Base-by-base conservation (phyloP, 2,329 filamentous ascomycete genomes). In the Neospermospora avenae region DNA sequence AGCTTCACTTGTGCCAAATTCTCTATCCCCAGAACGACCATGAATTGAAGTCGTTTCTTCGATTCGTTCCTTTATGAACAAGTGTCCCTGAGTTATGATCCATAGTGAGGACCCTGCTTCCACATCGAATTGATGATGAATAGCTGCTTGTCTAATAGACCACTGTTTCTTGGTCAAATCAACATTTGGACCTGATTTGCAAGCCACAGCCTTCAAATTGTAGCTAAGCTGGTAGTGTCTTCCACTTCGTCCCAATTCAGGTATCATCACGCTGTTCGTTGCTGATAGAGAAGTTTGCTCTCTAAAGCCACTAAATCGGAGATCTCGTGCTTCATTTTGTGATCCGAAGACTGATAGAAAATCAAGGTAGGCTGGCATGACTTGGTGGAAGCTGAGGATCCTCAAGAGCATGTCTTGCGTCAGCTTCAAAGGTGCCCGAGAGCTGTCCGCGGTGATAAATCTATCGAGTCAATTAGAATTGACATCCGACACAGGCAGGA, bases 71-170 rank as follows among this genome's bases (percentile, higher is more conserved):
- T 74, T 67, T 11, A 76, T 58, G 14, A 67, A 65, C 4, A 59
- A 52, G 2, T 67, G 63, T 0, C 74, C 76, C 48, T 76, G 75
- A 0, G 73, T 73, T 0, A 77, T 65, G 5, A 80, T 71, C 78
- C 78, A 80, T 2, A 78, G 54, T 0, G 74, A 67, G 1, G 68
- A 75, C 0, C 75, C 69, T 3, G 49, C 51, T 8, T 57, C 59
- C 4, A 69, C 37, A 59, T 71, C 68, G 55, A 71, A 66, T 34
- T 68, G 66, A 49, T 71, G 69, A 52, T 71, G 63, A 16, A 71
- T 28, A 11, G 68, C 66, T n/a, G 62, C 62, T 45, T 70, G 65
- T 0, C 68, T 63, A 39, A 63, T 67, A 24, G 65, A 65, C 68
- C 68, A 71, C 2, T 18, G n/a, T 6, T 20, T 8, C 16, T 42